Conservation (phyloP, 2,329 filamentous ascomycete genomes). For the Massarina eburnea region DNA sequence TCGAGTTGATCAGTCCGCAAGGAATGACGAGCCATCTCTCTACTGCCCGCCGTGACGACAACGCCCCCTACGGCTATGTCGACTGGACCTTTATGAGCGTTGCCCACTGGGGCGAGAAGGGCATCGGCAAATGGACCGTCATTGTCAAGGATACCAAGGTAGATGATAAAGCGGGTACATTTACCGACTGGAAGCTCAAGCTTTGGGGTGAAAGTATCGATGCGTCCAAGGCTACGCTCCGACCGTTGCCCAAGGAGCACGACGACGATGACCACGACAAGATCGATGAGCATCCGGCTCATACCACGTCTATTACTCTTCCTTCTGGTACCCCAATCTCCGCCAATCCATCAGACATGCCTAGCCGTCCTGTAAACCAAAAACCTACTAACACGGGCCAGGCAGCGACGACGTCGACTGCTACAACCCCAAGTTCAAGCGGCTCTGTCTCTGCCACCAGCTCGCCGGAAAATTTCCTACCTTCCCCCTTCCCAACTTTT, state of each 20-base stretch:
- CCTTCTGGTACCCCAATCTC: constrained; percentile 51
- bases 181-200: constrained; percentile 90
- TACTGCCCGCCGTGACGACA: constrained; percentile 70
- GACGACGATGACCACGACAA: constrained; percentile 80
- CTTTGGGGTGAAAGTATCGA: constrained; percentile 91
- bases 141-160: constrained; percentile 81
- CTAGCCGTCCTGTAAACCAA: constrained; percentile 58
- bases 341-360: constrained; percentile 51
- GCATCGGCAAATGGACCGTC: constrained; percentile 87
- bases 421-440: constrained; percentile 19
- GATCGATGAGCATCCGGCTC: constrained; percentile 57
- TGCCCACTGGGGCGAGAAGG: constrained; percentile 91
- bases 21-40: constrained; percentile 84
- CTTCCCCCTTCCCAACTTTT: constrained; percentile 87
- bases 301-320: constrained; percentile 59
- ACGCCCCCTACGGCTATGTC: constrained; percentile 68
- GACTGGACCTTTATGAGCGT: constrained; percentile 99
- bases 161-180: constrained; percentile 75
- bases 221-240: constrained; percentile 66
- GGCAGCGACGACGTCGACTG: constrained; percentile 21
- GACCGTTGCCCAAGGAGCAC: constrained; percentile 79
- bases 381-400: constrained; percentile 50
- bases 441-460: constrained; percentile 23
- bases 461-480: constrained; percentile 61
- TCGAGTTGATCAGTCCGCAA: constrained; percentile 83